These are phyloP conservation scores for Epicoccum nigrum DNA, from an alignment of 2,329 filamentous ascomycete genomes.

Conservation along the genomic window DNA sequence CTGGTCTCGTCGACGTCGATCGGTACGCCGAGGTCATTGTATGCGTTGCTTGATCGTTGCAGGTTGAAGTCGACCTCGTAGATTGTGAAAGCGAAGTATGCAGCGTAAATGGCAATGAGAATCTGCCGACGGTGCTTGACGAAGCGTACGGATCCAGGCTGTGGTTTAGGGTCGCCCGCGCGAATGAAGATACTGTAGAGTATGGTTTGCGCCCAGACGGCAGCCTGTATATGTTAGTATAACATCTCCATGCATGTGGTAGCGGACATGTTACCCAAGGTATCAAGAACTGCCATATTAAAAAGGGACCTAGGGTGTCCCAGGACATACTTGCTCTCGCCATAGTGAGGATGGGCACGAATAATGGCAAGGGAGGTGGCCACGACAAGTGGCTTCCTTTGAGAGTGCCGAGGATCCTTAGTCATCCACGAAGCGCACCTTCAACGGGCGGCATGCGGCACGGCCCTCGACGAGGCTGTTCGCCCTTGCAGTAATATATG, in stretches of 20 bases:
- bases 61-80: constrained; percentile 89
- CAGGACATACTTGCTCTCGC: constrained; percentile 32
- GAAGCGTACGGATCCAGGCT: constrained; percentile 70
- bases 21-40: constrained; percentile 74
- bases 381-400: constrained; percentile 15
- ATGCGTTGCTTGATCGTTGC: constrained; percentile 74
- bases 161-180: constrained; percentile 80
- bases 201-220: constrained; percentile 67
- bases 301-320: constrained; percentile 40
- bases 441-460: background rate
- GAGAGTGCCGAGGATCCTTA: constrained; percentile 13
- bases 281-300: constrained; percentile 46
- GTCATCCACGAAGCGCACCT: constrained; percentile 1
- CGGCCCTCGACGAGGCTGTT: too few relatives aligned
- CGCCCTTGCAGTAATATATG: too few relatives aligned
- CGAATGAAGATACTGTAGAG: constrained; percentile 90
- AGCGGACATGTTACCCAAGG: constrained; percentile 28
- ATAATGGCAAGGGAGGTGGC: background rate
- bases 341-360: constrained; percentile 22
- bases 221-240: constrained; percentile 35
- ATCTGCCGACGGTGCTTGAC: constrained; percentile 79
- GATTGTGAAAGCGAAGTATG: constrained; percentile 89
- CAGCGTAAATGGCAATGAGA: constrained; percentile 78
- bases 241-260: background rate
- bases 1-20: constrained; percentile 72